These are phyloP conservation scores for Olyra latifolia DNA, from an alignment of 176 grass and related monocot species.

Conservation along the genomic window DNA sequence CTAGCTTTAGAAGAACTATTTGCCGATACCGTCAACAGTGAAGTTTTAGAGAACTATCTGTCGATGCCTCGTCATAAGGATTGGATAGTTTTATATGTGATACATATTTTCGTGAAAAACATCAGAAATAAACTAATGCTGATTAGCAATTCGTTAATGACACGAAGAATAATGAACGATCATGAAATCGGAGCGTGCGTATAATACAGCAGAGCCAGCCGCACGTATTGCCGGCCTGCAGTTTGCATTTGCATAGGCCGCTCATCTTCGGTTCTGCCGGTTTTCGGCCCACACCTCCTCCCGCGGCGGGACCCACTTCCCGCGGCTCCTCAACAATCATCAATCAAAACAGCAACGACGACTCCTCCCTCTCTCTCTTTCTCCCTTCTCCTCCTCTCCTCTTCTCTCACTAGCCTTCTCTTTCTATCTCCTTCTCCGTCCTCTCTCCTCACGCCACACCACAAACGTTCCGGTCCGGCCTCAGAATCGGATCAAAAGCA, in stretches of 20 bases:
- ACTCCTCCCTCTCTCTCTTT: background rate
- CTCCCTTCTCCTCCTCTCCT: background rate
- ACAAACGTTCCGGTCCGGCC: constrained; percentile 29
- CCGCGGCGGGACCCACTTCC: constrained; percentile 23
- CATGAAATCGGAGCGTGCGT: too few species aligned
- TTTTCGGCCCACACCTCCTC: background rate
- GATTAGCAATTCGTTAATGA: background rate
- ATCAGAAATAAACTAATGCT: background rate
- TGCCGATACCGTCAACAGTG: too few species aligned
- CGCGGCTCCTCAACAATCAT: constrained; percentile 41
- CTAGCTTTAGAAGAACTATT: too few species aligned
- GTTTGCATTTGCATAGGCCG: background rate
- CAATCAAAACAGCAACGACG: constrained; percentile 3
- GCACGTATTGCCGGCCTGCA: background rate
- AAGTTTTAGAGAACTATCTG: background rate
- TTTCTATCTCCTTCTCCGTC: too few species aligned
- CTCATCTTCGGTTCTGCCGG: background rate
- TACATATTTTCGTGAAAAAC: background rate
- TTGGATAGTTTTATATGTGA: background rate
- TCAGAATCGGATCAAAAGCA: constrained; percentile 24
- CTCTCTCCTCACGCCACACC: constrained; percentile 20
- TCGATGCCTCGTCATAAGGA: background rate
- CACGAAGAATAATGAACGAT: background rate
- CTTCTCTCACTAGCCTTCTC: background rate
- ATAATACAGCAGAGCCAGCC: too few species aligned